Evolutionary conservation across 2,329 filamentous ascomycete genomes (phyloP).

Genomic region (Talaromyces albobiverticillius): DNA sequence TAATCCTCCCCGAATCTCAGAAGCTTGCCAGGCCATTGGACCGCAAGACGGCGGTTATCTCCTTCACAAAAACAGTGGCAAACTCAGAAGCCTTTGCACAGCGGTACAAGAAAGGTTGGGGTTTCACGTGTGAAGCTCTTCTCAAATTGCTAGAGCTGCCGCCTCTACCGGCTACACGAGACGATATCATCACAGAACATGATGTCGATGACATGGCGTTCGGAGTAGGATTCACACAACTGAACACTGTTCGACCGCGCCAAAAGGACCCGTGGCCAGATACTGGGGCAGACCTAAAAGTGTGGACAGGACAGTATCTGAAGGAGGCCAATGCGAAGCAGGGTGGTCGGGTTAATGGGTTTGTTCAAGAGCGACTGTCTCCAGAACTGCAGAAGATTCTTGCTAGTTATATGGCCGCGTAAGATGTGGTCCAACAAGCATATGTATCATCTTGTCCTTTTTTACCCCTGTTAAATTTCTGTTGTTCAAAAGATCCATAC

Average conservation of each 20-base stretch:
- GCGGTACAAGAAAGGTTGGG: slow-evolving; percentile 86
- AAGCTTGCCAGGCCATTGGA: slow-evolving; percentile 84
- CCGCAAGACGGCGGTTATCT: slow-evolving; percentile 89
- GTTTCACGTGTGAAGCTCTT: slow-evolving; percentile 81
- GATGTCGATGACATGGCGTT: slow-evolving; percentile 95
- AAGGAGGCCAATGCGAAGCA: slow-evolving; percentile 73
- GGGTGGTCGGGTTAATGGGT: slow-evolving; percentile 66
- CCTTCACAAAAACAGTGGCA: slow-evolving; percentile 85
- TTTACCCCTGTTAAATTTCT: not conserved
- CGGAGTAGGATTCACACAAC: slow-evolving; percentile 86
- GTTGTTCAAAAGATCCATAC: not conserved
- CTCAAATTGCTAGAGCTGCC: slow-evolving; percentile 87
- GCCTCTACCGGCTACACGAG: slow-evolving; percentile 67
- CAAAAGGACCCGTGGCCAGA: slow-evolving; percentile 81
- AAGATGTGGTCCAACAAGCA: slow-evolving; percentile 4
- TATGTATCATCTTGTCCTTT: not conserved
- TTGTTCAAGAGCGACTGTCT: slow-evolving; percentile 68
- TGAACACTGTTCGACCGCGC: slow-evolving; percentile 82
- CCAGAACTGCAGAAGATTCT: slow-evolving; percentile 55
- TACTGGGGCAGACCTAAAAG: slow-evolving; percentile 70
- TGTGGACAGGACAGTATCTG: slow-evolving; percentile 80
- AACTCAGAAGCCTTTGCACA: slow-evolving; percentile 80
- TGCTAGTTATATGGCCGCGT: slow-evolving; percentile 43
- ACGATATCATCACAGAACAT: slow-evolving; percentile 77
- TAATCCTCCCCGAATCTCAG: slow-evolving; percentile 85